phyloP scores from a whole-genome alignment of 768 basidiomycete species.

The Psilocybe azurescens region DNA sequence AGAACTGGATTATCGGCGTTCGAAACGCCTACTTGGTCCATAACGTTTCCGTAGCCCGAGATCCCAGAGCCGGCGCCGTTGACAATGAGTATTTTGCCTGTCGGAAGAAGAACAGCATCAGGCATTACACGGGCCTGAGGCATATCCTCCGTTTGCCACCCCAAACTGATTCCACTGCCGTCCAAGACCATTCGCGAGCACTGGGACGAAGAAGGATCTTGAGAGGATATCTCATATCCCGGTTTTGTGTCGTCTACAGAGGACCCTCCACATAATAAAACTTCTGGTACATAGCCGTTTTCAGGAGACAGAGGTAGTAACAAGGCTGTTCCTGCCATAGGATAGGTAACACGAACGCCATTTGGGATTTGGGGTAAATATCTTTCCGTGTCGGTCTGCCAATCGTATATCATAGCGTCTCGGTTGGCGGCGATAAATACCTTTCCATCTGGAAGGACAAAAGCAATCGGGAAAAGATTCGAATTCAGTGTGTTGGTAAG shows the following conservation, averaged over 20 bases:
- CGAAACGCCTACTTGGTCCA: conserved; percentile 69
- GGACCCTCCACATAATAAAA: conserved; percentile 83
- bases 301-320: conserved; percentile 72
- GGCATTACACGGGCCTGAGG: conserved; percentile 78
- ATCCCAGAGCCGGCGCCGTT: conserved; percentile 80
- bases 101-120: conserved; percentile 82
- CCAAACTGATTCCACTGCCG: conserved; percentile 62
- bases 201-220: conserved; percentile 74
- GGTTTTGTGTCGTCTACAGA: conserved; percentile 62
- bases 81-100: conserved; percentile 73
- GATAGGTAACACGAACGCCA: conserved; percentile 81
- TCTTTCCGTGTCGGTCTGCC: conserved; percentile 64
- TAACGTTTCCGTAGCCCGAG: conserved; percentile 80
- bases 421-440: conserved; percentile 81
- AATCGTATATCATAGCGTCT: conserved; percentile 83
- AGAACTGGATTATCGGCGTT: conserved; percentile 79
- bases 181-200: conserved; percentile 75
- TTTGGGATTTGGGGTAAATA: conserved; percentile 75
- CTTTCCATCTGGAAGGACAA: conserved; percentile 69
- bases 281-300: conserved; percentile 67
- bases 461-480: conserved; percentile 84
- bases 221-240: conserved; percentile 69
- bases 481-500: conserved; percentile 75
- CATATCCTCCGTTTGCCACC: conserved; percentile 81
- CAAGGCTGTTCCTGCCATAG: conserved; percentile 78